These are phyloP conservation scores for Graphilbum fragrans DNA, from an alignment of 2,329 filamentous ascomycete species.

Conservation along the genomic window DNA sequence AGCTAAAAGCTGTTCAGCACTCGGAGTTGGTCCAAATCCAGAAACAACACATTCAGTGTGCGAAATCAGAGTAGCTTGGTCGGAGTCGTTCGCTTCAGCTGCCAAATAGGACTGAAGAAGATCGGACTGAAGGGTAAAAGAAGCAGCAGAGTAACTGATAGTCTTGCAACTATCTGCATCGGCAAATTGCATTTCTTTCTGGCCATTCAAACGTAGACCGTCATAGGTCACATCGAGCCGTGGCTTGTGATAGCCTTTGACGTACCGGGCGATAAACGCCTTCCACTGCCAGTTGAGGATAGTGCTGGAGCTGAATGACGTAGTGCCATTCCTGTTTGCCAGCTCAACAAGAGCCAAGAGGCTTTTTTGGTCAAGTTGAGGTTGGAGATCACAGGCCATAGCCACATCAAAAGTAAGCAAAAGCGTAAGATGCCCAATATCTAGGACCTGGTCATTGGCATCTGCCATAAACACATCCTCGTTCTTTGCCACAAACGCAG, in stretches of 20 bases:
- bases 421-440: conserved; percentile 1
- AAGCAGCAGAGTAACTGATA: conserved; percentile 15
- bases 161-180: neutral
- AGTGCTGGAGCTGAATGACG: conserved; percentile 6
- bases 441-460: neutral
- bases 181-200: neutral
- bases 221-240: conserved; percentile 21
- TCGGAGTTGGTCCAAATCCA: conserved; percentile 17
- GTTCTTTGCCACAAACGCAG: neutral
- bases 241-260: conserved; percentile 19
- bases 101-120: conserved; percentile 17
- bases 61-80: conserved; percentile 17
- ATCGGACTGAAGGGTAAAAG: conserved; percentile 17
- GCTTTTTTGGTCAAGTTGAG: conserved; percentile 4
- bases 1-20: conserved; percentile 27
- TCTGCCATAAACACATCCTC: neutral
- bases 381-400: conserved; percentile 9
- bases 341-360: conserved; percentile 1
- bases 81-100: conserved; percentile 12
- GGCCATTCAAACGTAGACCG: conserved; percentile 7
- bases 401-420: conserved; percentile 13
- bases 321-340: conserved; percentile 5
- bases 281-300: conserved; percentile 28
- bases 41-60: conserved; percentile 27
- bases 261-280: conserved; percentile 27